Base-by-base conservation (phyloP, 2,329 filamentous ascomycete species). In the Emericellopsis atlantica region DNA sequence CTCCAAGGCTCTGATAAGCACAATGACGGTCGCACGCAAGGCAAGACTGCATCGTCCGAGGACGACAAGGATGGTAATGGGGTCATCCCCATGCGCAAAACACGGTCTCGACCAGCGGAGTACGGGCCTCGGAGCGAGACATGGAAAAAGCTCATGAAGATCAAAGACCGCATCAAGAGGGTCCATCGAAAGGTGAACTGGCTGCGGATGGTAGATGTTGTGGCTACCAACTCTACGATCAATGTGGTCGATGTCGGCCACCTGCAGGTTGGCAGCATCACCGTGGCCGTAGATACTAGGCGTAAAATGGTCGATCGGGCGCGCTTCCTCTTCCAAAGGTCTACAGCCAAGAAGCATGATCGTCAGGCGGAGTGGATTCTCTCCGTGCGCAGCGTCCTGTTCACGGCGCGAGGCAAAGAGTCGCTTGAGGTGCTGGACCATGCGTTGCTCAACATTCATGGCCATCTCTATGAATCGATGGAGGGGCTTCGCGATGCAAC, bases 311-410 rank as follows among this genome's bases (percentile, higher is more conserved):
- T 95, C 24, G 89, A 95, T 55, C 78, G 88, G 41, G 87, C 86
- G 44, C 83, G 88, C 36, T 81, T 94, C 52, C 95, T 95, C 60
- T 81, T 89, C 50, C 85, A 87, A 54, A 74, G 82, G 59, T 79
- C 79, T 54, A 58, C 59, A 26, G 61, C 58, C 12, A 54, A 77
- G 39, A 79, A 83, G 50, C 72, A 60, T 40, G 72, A 63, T 36
- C 56, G 76, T 37, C 88, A 92, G 32, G 90, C 89, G 2, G 93
- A 98, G 66, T 98, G 93, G 90, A 90, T 93, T 47, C 73, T 94
- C 51, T 83, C 83, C 7, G 62, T 90, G 40, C 79, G 86, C 45
- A 95, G 89, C 59, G 74, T 96, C 37, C 69, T 96, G 6, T 93
- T 98, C 52, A 93, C 86, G 0, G 79, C 87, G 2, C 81, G 93